phyloP scores from a whole-genome alignment of 129 eudicot species.

The Chrysanthemum makinoi region DNA sequence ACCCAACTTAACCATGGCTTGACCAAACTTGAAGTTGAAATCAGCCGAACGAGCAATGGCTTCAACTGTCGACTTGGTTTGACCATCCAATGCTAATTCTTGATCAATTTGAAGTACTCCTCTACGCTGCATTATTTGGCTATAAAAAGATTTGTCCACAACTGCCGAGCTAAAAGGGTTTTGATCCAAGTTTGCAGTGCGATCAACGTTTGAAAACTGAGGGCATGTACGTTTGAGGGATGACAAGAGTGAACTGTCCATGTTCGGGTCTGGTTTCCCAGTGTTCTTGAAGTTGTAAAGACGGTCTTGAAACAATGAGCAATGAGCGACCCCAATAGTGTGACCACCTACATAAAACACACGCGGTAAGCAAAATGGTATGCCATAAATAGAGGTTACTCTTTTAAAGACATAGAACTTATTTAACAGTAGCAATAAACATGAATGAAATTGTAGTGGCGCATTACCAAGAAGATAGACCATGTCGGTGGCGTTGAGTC shows the following conservation, averaged over 20 bases:
- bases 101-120: conserved; percentile 59
- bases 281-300: conserved; percentile 53
- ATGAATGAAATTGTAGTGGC: neutral
- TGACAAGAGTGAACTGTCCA: conserved; percentile 26
- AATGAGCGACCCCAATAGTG: conserved; percentile 55
- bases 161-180: conserved; percentile 37
- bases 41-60: conserved; percentile 29
- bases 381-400: neutral
- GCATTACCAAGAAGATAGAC: conserved; percentile 50
- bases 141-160: conserved; percentile 52
- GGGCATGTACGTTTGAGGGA: conserved; percentile 31
- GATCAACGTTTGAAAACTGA: conserved; percentile 26
- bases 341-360: conserved; percentile 40
- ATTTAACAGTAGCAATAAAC: neutral
- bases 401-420: neutral
- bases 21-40: conserved; percentile 38
- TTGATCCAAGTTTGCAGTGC: conserved; percentile 39
- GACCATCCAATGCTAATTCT: conserved; percentile 40
- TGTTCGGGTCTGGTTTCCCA: conserved; percentile 48
- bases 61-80: conserved; percentile 33
- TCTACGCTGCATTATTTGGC: conserved; percentile 27
- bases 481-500: conserved; percentile 41
- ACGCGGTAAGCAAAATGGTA: neutral
- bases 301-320: conserved; percentile 44
- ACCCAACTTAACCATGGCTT: conserved; percentile 63